Percentiles rank a stretch among this genome's conserved stretches.
These are phyloP conservation scores for Goffeauzyma gilvescens DNA, from an alignment of 768 basidiomycete genomes.

Conservation along the genomic window DNA sequence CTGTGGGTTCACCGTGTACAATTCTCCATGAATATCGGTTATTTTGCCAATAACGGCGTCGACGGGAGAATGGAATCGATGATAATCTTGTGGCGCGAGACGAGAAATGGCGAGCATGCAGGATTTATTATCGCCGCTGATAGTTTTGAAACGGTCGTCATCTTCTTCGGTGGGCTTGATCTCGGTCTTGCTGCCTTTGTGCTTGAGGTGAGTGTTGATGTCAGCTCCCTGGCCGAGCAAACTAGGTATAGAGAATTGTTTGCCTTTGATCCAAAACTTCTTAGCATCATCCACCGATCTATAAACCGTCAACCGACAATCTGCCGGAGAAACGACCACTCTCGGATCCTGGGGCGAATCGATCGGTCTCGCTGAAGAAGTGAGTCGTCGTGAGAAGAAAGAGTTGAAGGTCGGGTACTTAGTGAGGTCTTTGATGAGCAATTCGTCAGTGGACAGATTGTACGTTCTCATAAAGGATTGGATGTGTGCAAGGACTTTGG, in stretches of 20 bases:
- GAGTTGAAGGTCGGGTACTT: slow-evolving; percentile 55
- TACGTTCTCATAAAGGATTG: slow-evolving; percentile 31
- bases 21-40: slow-evolving; percentile 24
- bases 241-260: slow-evolving; percentile 46
- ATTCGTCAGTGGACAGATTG: slow-evolving; percentile 41
- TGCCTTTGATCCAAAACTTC: slow-evolving; percentile 61
- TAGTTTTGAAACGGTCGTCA: slow-evolving; percentile 35
- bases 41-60: slow-evolving; percentile 38
- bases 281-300: slow-evolving; percentile 42
- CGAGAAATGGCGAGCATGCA: slow-evolving; percentile 46
- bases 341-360: slow-evolving; percentile 39
- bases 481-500: slow-evolving; percentile 30
- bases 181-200: no score
- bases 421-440: slow-evolving; percentile 44
- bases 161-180: no score
- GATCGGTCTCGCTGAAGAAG: slow-evolving; percentile 44
- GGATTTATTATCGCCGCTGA: slow-evolving; percentile 13
- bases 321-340: slow-evolving; percentile 48
- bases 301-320: slow-evolving; percentile 56
- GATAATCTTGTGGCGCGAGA: slow-evolving; percentile 62
- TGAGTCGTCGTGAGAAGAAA: slow-evolving; percentile 53
- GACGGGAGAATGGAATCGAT: slow-evolving; percentile 57
- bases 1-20: slow-evolving; percentile 42
- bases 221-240: slow-evolving; percentile 43
- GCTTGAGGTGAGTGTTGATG: no score